These are phyloP conservation scores for Vitis cinerea DNA, from an alignment of 164 flowering plant genomes.

Conservation along the genomic window DNA sequence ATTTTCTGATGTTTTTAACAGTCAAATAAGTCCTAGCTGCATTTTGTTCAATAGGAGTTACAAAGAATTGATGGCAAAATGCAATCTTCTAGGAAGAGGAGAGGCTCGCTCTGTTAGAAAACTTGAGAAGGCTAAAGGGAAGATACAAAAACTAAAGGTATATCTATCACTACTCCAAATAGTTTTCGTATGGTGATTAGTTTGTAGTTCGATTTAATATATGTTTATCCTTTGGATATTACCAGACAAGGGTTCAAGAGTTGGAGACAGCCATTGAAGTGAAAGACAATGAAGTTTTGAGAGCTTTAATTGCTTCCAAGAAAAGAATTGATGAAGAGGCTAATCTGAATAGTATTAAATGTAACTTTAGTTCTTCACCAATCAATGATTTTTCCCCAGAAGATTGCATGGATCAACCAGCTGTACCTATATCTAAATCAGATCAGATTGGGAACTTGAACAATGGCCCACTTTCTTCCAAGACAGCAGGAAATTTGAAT, in stretches of 20 bases:
- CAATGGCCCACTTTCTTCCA: constrained; percentile 8
- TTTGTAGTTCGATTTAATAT: not conserved
- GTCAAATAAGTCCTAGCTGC: not conserved
- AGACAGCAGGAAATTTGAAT: constrained; percentile 11
- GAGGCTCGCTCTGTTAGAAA: constrained; percentile 57
- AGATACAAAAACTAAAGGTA: constrained; percentile 73
- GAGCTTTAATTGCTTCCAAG: constrained; percentile 52
- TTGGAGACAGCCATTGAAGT: constrained; percentile 64
- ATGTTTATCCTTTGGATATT: constrained; percentile 8
- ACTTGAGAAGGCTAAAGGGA: constrained; percentile 77
- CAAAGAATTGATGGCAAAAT: constrained; percentile 88
- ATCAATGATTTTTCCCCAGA: constrained; percentile 10
- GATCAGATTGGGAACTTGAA: constrained; percentile 13
- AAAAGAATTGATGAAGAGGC: constrained; percentile 17
- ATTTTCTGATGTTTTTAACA: too few species aligned
- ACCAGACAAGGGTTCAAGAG: constrained; percentile 68
- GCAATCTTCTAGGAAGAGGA: constrained; percentile 85
- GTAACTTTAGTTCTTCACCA: constrained; percentile 9
- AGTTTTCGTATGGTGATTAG: not conserved
- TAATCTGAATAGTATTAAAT: constrained; percentile 4
- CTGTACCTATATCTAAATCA: constrained; percentile 7
- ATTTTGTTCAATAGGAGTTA: constrained; percentile 55
- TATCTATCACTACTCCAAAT: constrained; percentile 2
- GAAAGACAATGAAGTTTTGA: constrained; percentile 68
- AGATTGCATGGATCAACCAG: constrained; percentile 17